Evolutionary conservation across 495 filamentous ascomycete species (phyloP), one percentile per base, ranked within the genome.

Genomic region (Penicillium samsonianum): DNA sequence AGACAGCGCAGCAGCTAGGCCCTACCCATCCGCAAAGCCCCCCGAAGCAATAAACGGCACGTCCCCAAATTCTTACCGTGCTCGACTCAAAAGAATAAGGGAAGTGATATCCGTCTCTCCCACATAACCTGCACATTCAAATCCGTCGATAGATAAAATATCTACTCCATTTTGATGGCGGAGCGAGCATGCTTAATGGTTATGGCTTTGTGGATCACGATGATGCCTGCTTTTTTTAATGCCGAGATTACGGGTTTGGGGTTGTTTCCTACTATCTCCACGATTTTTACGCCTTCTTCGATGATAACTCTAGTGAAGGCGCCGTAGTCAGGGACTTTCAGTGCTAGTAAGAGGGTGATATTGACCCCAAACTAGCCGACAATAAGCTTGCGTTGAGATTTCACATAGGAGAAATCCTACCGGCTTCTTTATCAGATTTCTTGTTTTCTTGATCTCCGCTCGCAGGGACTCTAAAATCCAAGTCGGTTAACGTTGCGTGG

Each of bases 41-140:
- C 93, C 93, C 0, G 88, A 92, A 2, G 93, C 93, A 67, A 98
- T 96, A 69, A 98, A 98, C 7, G 93, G 93, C 31, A 91, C 84
- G 26, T 37, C 33, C 9, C 82, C 83, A 43, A 98, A 82, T 1
- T 84, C 82, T 74, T 98, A 93, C 16, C 92, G 80, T 37, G 94
- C 93, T 35, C 90, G 82, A 69, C 83, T 86, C 38, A 97, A 80
- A 9, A 98, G 84, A 60, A 98, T 96, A 74, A 97, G 93, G 73
- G 97, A 97, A 59, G 94, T 96, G 73, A 98, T 96, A 67, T 98
- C 93, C 38, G 82, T 82, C 79, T 98, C 93, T 60, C 93, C 93
- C 45, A 98, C 92, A 70, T 92, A 93, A 54, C 93, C 93, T 19
- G 91, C 93, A 72, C 93, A 98, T 73, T 98, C 93, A 65, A 98